Conservation (phyloP, 2,329 filamentous ascomycete genomes). For the Epichloe elymi region DNA sequence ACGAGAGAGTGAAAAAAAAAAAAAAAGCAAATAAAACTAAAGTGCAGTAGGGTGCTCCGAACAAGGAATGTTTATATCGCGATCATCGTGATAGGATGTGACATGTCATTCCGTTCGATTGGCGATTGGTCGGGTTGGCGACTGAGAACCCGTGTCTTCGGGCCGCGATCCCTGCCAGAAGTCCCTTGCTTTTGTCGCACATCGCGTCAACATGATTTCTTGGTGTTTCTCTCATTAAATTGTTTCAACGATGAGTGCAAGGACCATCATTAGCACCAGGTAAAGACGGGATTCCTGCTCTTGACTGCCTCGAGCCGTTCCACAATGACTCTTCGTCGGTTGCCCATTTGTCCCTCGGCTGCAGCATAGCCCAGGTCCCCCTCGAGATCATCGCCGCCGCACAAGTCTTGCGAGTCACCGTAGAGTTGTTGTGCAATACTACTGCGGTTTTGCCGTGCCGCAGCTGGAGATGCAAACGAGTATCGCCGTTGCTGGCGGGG, state of each 20-base stretch:
- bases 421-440: slow-evolving; percentile 41
- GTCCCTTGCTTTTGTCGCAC: background rate
- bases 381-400: slow-evolving; percentile 65
- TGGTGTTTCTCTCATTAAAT: background rate
- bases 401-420: slow-evolving; percentile 38
- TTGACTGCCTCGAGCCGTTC: slow-evolving; percentile 93
- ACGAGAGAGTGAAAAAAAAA: too few species aligned
- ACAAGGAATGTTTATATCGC: background rate
- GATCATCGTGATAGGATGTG: background rate
- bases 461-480: slow-evolving; percentile 37
- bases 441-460: slow-evolving; percentile 33
- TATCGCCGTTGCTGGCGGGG: slow-evolving; percentile 36
- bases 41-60: too few species aligned
- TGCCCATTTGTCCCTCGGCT: slow-evolving; percentile 85
- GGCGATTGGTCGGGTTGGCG: background rate
- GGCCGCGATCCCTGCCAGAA: background rate
- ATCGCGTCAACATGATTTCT: background rate
- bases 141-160: too few species aligned
- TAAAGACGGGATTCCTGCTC: slow-evolving; percentile 89
- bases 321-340: slow-evolving; percentile 88
- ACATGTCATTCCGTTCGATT: background rate
- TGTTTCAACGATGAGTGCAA: background rate
- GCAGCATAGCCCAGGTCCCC: slow-evolving; percentile 91
- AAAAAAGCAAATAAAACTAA: background rate
- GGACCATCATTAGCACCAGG: slow-evolving; percentile 57